Evolutionary conservation across 2,329 filamentous ascomycete genomes (phyloP), one percentile per base, ranked within the genome.

Genomic region (Microascus cirrosus): DNA sequence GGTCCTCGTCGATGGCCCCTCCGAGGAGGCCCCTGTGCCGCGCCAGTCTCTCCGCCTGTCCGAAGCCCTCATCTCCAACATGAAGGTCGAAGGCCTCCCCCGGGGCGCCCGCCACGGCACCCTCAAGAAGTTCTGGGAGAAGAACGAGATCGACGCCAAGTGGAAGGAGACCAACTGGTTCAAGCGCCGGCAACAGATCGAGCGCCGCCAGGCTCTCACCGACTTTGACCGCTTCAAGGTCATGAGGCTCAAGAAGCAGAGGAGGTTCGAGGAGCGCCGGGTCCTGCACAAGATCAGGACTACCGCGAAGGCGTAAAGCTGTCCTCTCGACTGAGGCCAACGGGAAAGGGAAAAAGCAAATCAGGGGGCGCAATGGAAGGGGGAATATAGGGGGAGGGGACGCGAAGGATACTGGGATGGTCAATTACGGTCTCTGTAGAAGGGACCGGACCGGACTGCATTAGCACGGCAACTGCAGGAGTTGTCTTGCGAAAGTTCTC

Each of bases 221-320:
- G 94, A 99, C 84, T 99, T 99, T 74, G 94, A 99, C 83, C 88
- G 94, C 77, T 99, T 97, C 90, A 96, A 99, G 89, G 94, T 97
- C 71, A 83, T 97, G 85, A 87, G 93, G 78, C 83, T 97, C 80
- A 95, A 93, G 88, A 99, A 99, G 87, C 92, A 96, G 87, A 90
- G 92, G 76, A 89, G 92, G 75, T 97, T 95, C 81, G 92, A 96
- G 84, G 87, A 96, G 79, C 88, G 88, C 80, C 97, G 96, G 88
- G 87, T 90, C 71, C 83, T 95, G 74, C 90, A 91, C 74, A 95
- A 96, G 85, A 81, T 95, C 79, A 89, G 88, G 82, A 86, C 53
- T 20, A 4, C 53, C 53, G 53, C 88, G 70, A 79, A 86, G 69
- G 86, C 88, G 75, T 90, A 88, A 78, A 73, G 70, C 39, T 54